These are phyloP conservation scores for Mortierella alpina DNA, from an alignment of 192 early-diverging fungal genomes.

Conservation along the genomic window DNA sequence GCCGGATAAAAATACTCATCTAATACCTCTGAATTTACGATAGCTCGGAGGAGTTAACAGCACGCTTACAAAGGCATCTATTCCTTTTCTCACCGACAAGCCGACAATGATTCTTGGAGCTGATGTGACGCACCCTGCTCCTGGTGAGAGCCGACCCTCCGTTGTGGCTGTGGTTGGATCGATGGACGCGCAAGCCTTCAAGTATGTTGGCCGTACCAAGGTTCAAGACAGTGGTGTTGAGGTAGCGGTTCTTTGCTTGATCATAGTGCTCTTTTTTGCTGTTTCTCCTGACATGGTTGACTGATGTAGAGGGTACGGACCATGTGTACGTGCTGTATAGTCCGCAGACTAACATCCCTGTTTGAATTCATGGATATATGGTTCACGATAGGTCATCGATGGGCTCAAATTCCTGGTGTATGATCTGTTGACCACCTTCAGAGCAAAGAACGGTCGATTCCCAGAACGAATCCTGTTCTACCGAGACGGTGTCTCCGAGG, in stretches of 20 bases:
- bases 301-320: too few species aligned
- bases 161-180: conserved; percentile 49
- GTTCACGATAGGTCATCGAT: conserved; percentile 15
- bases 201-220: conserved; percentile 23
- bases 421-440: conserved; percentile 64
- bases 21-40: conserved; percentile 18
- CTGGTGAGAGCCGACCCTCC: conserved; percentile 57
- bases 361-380: background rate
- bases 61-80: background rate
- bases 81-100: conserved; percentile 31
- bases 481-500: conserved; percentile 87
- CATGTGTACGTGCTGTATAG: too few species aligned
- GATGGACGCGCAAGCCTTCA: conserved; percentile 25
- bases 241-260: background rate
- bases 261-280: background rate
- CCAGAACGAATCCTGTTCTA: conserved; percentile 81
- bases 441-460: conserved; percentile 50
- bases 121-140: conserved; percentile 85
- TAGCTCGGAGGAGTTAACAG: conserved; percentile 90
- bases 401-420: conserved; percentile 58
- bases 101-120: conserved; percentile 89
- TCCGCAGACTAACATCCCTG: background rate
- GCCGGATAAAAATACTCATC: conserved; percentile 78
- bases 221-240: conserved; percentile 23
- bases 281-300: background rate